Base-by-base conservation (phyloP, 2,329 filamentous ascomycete genomes). In the Tolypocladium inflatum region DNA sequence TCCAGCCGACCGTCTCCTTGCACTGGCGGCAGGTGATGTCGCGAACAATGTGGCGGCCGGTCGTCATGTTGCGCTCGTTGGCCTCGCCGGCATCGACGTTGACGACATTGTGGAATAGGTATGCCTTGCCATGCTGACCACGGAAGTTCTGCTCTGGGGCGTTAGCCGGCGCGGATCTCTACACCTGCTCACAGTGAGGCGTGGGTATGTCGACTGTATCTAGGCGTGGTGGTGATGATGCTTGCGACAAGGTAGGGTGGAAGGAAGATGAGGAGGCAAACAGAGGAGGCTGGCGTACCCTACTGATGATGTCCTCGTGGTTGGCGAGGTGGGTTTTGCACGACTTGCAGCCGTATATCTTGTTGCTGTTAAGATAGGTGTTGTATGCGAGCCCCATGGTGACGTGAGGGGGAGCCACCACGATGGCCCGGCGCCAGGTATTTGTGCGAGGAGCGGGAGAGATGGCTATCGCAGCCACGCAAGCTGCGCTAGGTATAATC, bases 61-160 rank as follows among this genome's bases (percentile, higher is more conserved):
- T 99, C 17, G 94, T 99, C 94, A 99, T 99, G 77, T 89, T 96
- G 64, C 94, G 90, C 77, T 99, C 94, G 70, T 83, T 87, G n/a
- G 93, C 84, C 61, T 96, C 89, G 65, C 88, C 87, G 52, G 86
- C 80, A 63, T 86, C 88, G 71, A 96, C 83, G 75, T 99, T 99
- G 73, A 99, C 94, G 57, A 99, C 94, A 62, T 74, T 85, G 75
- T 93, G 89, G 81, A 99, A 97, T 64, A 99, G 87, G 76, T 92
- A 99, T 58, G 94, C 94, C 77, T 97, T 97, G 71, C 94, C 94
- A 74, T 97, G 93, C 73, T 97, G 93, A 68, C 94, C 94, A 62
- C 94, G 91, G 79, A 99, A 99, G 77, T 96, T 97, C 91, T 97
- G 72, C 54, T 38, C 37, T 45, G 38, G 19, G 33, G 19, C 17